phyloP scores from a whole-genome alignment of 2,329 filamentous ascomycete species.

The Ophiostoma sp. region DNA sequence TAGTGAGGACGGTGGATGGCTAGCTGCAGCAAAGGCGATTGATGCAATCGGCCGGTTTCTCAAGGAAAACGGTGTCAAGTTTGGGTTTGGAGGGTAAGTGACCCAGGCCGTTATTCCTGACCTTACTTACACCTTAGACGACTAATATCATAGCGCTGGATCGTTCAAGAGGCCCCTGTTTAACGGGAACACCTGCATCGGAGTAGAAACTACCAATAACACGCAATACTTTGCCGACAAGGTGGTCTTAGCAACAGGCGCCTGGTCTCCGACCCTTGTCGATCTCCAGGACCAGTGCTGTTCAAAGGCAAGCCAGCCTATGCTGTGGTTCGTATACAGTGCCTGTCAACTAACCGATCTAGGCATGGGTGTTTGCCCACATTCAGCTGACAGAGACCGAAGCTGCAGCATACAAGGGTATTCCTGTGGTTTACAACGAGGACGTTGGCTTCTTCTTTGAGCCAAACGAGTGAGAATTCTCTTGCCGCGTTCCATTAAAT shows the following conservation, averaged over 20 bases:
- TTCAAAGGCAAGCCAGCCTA: not conserved
- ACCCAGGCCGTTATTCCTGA: not conserved
- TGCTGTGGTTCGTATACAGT: not conserved
- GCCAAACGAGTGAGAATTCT: slow-evolving; percentile 4
- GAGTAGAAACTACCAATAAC: not conserved
- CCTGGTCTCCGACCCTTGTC: slow-evolving; percentile 3
- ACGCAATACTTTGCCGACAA: slow-evolving; percentile 3
- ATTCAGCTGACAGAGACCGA: slow-evolving; percentile 4
- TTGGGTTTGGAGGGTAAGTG: slow-evolving; percentile 7
- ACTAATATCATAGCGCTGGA: not conserved
- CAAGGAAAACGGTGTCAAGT: not conserved
- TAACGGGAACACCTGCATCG: not conserved
- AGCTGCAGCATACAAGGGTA: not conserved
- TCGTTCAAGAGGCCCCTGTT: slow-evolving; percentile 10
- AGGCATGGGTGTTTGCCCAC: slow-evolving; percentile 14
- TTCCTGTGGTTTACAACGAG: slow-evolving; percentile 12
- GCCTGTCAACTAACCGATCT: not conserved
- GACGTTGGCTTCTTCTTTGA: slow-evolving; percentile 13
- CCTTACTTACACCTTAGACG: not conserved
- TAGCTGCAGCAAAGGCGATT: slow-evolving; percentile 7
- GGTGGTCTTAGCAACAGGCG: slow-evolving; percentile 7
- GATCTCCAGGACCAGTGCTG: slow-evolving; percentile 12
- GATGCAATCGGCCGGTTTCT: slow-evolving; percentile 2
- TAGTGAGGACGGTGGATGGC: slow-evolving; percentile 10
- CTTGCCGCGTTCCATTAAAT: not conserved